Evolutionary conservation across 176 grass and related monocot genomes (phyloP).

Genomic region (Carex littledalei): DNA sequence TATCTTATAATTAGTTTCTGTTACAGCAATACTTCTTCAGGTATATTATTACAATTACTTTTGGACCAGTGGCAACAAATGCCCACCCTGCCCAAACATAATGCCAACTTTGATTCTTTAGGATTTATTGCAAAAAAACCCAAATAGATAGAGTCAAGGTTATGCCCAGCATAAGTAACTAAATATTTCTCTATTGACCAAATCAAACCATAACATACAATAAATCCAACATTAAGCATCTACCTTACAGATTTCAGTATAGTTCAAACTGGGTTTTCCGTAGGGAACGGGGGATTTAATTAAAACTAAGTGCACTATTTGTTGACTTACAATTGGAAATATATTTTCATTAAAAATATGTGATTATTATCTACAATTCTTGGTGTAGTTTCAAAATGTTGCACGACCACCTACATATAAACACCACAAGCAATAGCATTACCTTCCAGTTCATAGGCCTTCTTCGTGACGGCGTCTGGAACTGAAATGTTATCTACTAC

Average conservation of each 20-base stretch:
- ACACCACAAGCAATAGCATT: not conserved
- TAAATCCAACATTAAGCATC: not conserved
- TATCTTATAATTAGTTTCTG: too few relatives aligned
- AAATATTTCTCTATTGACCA: not conserved
- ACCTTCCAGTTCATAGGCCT: conserved; percentile 8
- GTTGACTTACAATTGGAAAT: not conserved
- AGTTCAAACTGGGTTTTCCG: not conserved
- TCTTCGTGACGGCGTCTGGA: not conserved
- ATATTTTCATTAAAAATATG: not conserved
- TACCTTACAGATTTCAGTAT: not conserved
- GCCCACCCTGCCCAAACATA: not conserved
- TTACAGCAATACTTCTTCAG: not conserved
- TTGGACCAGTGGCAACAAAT: not conserved
- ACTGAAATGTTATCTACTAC: too few relatives aligned
- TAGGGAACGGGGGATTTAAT: not conserved
- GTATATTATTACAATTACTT: not conserved
- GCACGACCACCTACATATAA: not conserved
- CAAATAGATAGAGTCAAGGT: not conserved
- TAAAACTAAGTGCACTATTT: not conserved
- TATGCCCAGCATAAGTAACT: not conserved
- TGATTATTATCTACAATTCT: not conserved
- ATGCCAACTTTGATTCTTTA: not conserved
- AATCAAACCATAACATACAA: not conserved
- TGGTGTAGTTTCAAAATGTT: not conserved
- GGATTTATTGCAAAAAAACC: not conserved